Conservation (phyloP, 2,329 filamentous ascomycete genomes). For the Alternaria arborescens region DNA sequence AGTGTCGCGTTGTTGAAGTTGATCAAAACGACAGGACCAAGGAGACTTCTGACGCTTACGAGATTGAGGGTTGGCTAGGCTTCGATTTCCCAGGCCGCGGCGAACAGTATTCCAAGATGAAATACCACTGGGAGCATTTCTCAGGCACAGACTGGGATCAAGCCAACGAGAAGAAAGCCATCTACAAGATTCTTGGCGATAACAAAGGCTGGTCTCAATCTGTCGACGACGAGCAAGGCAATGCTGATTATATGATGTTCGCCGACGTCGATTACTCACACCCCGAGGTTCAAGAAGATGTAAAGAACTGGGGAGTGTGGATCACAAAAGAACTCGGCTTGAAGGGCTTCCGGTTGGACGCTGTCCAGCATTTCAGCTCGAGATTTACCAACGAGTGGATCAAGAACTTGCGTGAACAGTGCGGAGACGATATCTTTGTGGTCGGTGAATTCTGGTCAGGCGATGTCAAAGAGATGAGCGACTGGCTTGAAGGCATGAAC, state of each 20-base stretch:
- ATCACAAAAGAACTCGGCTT: constrained; percentile 68
- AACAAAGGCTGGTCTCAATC: constrained; percentile 70
- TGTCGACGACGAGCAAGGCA: constrained; percentile 71
- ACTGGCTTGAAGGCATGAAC: constrained; percentile 67
- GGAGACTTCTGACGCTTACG: constrained; percentile 62
- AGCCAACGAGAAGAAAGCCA: constrained; percentile 63
- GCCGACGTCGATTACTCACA: constrained; percentile 71
- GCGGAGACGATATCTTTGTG: constrained; percentile 65
- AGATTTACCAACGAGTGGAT: constrained; percentile 74
- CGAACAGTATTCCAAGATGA: constrained; percentile 66
- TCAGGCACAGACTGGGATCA: constrained; percentile 73
- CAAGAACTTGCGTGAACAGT: constrained; percentile 59
- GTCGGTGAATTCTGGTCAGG: constrained; percentile 76
- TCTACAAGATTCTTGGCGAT: constrained; percentile 71
- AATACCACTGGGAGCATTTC: constrained; percentile 74
- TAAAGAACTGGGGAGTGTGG: constrained; percentile 73
- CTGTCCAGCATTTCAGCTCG: constrained; percentile 75
- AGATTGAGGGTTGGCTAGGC: constrained; percentile 73
- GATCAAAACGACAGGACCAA: constrained; percentile 66
- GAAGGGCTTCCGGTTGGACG: constrained; percentile 74
- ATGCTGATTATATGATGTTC: constrained; percentile 76
- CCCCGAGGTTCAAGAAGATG: constrained; percentile 68
- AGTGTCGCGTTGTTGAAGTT: constrained; percentile 70
- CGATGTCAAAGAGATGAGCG: constrained; percentile 63
- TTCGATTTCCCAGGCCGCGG: constrained; percentile 71